A percentile compares a stretch with the other conserved stretches of the same genome.
Evolutionary conservation across 2,329 filamentous ascomycete genomes (phyloP).

Genomic region (Exophiala aquamarina): DNA sequence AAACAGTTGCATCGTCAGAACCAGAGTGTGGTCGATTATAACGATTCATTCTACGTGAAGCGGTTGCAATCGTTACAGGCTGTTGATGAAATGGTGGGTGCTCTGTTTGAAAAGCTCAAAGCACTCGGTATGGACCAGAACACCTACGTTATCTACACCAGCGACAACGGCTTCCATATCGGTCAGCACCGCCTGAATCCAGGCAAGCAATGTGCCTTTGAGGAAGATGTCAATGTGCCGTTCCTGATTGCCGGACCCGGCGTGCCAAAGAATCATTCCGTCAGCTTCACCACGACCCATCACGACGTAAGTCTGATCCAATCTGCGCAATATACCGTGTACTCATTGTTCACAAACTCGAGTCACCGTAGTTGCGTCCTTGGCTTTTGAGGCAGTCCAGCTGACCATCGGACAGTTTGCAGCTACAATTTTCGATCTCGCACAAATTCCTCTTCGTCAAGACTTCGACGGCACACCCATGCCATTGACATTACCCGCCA

Average conservation of each 20-base stretch:
- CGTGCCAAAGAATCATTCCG: slow-evolving; percentile 43
- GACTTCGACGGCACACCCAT: slow-evolving; percentile 61
- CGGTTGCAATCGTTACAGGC: slow-evolving; percentile 52
- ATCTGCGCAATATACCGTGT: too few relatives aligned
- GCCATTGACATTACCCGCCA: slow-evolving; percentile 32
- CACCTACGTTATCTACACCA: slow-evolving; percentile 61
- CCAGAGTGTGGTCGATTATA: slow-evolving; percentile 47
- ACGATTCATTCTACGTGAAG: slow-evolving; percentile 53
- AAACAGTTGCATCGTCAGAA: slow-evolving; percentile 44
- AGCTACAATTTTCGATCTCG: slow-evolving; percentile 54
- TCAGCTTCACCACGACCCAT: slow-evolving; percentile 57
- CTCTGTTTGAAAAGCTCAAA: slow-evolving; percentile 43
- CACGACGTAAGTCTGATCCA: too few relatives aligned
- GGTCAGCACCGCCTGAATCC: slow-evolving; percentile 60
- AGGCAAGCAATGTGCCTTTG: slow-evolving; percentile 59
- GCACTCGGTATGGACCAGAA: slow-evolving; percentile 46
- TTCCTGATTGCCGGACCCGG: slow-evolving; percentile 61
- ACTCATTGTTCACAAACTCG: too few relatives aligned
- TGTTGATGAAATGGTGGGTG: slow-evolving; percentile 56
- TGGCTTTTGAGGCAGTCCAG: too few relatives aligned
- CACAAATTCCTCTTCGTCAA: slow-evolving; percentile 31
- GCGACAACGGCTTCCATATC: slow-evolving; percentile 62
- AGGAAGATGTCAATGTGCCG: slow-evolving; percentile 61
- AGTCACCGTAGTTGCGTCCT: too few relatives aligned
- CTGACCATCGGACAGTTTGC: too few relatives aligned